These are phyloP conservation scores for Wilcoxina mikolae DNA, from an alignment of 495 filamentous ascomycete genomes.

Conservation along the genomic window DNA sequence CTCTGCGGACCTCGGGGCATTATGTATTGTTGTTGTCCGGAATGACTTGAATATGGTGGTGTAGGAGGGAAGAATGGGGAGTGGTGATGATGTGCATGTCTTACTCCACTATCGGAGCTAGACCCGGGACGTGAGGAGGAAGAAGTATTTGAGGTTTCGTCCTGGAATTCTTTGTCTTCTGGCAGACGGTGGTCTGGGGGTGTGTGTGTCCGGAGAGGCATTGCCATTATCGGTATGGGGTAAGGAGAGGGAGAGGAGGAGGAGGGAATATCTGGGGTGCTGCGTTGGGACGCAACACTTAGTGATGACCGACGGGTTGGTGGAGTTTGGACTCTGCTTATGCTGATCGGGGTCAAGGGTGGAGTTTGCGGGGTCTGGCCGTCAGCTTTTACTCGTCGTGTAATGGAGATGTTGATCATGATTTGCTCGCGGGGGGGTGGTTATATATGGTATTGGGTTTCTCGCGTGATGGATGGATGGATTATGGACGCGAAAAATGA, in stretches of 20 bases:
- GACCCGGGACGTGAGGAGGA: not conserved
- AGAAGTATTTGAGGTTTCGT: not conserved
- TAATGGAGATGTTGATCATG: not conserved
- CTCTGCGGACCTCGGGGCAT: too few relatives aligned
- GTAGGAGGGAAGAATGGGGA: slow-evolving; percentile 10
- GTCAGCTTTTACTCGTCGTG: not conserved
- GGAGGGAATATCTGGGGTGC: not conserved
- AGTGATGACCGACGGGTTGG: not conserved
- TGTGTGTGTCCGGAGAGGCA: not conserved
- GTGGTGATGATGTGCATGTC: not conserved
- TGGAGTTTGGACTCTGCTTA: not conserved
- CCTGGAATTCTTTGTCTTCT: not conserved
- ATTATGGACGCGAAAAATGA: not conserved
- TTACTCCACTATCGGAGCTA: not conserved
- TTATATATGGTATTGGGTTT: not conserved
- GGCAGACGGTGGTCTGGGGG: not conserved
- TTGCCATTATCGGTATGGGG: not conserved
- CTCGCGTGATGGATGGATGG: not conserved
- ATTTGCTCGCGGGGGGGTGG: too few relatives aligned
- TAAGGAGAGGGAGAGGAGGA: not conserved
- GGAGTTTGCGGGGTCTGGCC: not conserved
- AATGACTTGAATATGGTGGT: slow-evolving; percentile 14
- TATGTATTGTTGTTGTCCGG: slow-evolving; percentile 15
- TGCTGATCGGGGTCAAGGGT: too few relatives aligned
- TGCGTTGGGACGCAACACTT: not conserved